Base-by-base conservation (phyloP, 2,329 filamentous ascomycete species). In the Fusarium stilboides region DNA sequence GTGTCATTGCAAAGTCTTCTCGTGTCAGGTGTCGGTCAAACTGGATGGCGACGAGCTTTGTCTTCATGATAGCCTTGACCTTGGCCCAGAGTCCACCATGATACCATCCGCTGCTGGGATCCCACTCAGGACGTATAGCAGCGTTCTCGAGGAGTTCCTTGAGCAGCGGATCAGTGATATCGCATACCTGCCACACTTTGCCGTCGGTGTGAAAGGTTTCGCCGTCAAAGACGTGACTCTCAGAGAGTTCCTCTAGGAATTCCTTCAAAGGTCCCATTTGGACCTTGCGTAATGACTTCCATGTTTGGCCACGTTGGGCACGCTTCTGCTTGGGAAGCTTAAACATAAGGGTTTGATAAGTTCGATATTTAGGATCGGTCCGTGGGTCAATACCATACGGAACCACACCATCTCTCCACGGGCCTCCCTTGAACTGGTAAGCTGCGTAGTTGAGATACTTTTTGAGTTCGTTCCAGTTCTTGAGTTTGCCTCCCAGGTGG, bases 171-270 rank as follows among this genome's bases (percentile, higher is more conserved):
- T 98, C 95, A 0, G 89, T 91, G 56, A 98, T 91, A 78, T 99
- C 96, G 81, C 94, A 97, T 26, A 97, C 87, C 83, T 98, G 96
- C 92, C 94, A 99, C 50, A 96, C 91, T 74, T 96, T 96, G 39
- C 94, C 94, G 74, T 97, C 94, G 2, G 88, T 87, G 17, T 89
- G 88, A 56, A 95, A 88, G 3, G 86, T 87, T 62, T 89, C 84
- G 46, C 95, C 95, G 65, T 97, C 93, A 79, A 98, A 98, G 2
- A 95, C 83, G 78, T 98, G 94, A 54, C 85, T 90, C 31, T 82
- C 77, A 20, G 78, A 79, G 34, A 81, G 77, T 24, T 81, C 80
- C 44, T 81, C 80, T 12, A 78, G 69, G 34, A 80, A 77, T 58
- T 77, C 79, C 20, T 79, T 82, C 8, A 80, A 75, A 28, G 82